Evolutionary conservation across 106 monocot genomes (phyloP), one percentile per base, ranked within the genome.

Genomic region (Vanilla planifolia): DNA sequence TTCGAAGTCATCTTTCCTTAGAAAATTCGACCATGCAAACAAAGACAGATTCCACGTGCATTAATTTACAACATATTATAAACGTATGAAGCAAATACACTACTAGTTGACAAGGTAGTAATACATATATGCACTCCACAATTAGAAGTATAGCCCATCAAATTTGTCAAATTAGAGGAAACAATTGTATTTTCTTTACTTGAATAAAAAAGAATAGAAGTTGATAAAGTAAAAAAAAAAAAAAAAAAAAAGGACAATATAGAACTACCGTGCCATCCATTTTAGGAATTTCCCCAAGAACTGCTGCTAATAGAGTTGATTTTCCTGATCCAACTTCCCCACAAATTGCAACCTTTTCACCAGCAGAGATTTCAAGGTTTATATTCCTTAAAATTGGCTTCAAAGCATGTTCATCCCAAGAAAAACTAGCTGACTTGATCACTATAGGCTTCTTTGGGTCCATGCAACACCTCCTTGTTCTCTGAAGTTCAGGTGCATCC

Each of bases 241-340:
- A n/a, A n/a, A n/a, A n/a, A n/a, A 3, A 7, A 59, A 22, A 21
- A 17, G 34, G 34, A 57, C 15, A 21, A 5, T 37, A 32, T 0
- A n/a, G 35, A 52, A 74, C 45, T 82, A 98, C 96, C 46, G 15
- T 67, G 62, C 96, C 96, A 10, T 73, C 33, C 0, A 61, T 84
- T 35, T 64, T 81, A 21, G 84, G 77, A 55, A 98, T 70, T 71
- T 98, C 96, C 55, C 91, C 88, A 44, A 98, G 87, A 70, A 91
- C 70, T 43, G 91, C 82, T 34, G 96, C 91, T 32, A 98, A 59
- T 67, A 98, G 81, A 43, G 84, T 81, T 5, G 96, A 98, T 62
- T 98, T 98, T 60, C 91, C 96, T 11, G 96, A 85, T n/a, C 96
- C 91, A 52, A 98, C 96, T 62, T 98, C 96, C 11, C 96, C 96